These are phyloP conservation scores for Neoscytalidium dimidiatum DNA, from an alignment of 2,329 filamentous ascomycete species.

Conservation along the genomic window DNA sequence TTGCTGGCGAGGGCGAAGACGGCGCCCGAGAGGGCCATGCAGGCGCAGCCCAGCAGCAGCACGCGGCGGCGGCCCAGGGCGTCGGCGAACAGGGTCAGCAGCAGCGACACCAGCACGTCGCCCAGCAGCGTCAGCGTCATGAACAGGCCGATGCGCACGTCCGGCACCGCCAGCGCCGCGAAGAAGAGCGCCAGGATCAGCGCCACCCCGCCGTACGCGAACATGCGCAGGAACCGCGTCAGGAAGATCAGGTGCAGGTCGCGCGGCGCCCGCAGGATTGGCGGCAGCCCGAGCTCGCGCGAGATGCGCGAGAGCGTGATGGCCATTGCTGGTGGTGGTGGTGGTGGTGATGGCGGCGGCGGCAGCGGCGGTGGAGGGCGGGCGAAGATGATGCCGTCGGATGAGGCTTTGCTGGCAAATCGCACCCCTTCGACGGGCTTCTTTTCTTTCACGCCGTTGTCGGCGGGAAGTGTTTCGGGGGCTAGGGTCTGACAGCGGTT, in stretches of 20 bases:
- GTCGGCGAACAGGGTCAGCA: constrained; percentile 42
- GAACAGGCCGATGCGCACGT: constrained; percentile 41
- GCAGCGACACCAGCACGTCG: constrained; percentile 37
- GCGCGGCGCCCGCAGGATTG: constrained; percentile 33
- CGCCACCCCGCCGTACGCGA: constrained; percentile 38
- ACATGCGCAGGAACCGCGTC: constrained; percentile 38
- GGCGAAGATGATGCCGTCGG: no score
- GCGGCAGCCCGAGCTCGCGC: constrained; percentile 30
- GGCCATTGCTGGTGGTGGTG: background rate
- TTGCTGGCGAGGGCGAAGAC: constrained; percentile 37
- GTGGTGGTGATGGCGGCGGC: background rate
- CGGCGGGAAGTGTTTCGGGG: background rate
- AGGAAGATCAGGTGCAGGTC: constrained; percentile 42
- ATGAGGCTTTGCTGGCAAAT: no score
- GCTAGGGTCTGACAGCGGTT: background rate
- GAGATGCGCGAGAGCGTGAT: background rate
- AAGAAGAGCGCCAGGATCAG: constrained; percentile 42
- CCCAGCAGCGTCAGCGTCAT: constrained; percentile 44
- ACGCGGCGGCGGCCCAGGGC: constrained; percentile 34
- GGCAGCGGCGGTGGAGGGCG: background rate
- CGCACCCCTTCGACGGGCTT: no score
- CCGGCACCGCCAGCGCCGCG: constrained; percentile 35
- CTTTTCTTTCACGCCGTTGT: background rate
- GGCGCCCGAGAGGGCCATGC: constrained; percentile 38
- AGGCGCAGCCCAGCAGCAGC: constrained; percentile 34